Base-by-base conservation (phyloP, 2,329 filamentous ascomycete species). In the Fusarium newnesense region DNA sequence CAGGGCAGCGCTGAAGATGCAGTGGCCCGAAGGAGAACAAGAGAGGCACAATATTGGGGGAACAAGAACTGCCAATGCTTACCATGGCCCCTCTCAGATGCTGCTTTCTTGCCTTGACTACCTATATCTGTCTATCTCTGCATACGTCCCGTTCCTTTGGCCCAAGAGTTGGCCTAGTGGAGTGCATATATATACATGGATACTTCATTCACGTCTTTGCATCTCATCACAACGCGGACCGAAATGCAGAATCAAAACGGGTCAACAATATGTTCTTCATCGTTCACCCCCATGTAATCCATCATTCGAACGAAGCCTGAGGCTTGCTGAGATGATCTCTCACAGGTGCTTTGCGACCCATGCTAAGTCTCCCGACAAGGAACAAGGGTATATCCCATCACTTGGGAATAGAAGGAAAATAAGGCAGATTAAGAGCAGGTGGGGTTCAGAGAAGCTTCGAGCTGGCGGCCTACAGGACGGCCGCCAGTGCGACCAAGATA, bases 111-210 rank as follows among this genome's bases (percentile, higher is more conserved):
- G 57, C 43, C 57, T 67, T 60, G 46, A 62, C 56, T 44, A 40
- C 58, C 56, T 44, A 40, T 60, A 36, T 73, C 30, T 64, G 64
- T 69, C 36, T 58, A n/a, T 59, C 57, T 73, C 60, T 71, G 46
- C 71, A 74, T 56, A 56, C 47, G 54, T 74, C 63, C 67, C 52
- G 53, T 69, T 64, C 53, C 70, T 72, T 62, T 73, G 73, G 65
- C 76, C 76, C 67, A 76, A 75, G 69, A 72, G 47, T 56, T 58
- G 72, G 26, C 75, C 76, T 19, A 50, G 65, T 77, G 76, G 74
- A 65, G 75, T 28, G 32, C 56, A 58, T 28, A n/a, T 26, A 50
- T n/a, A 50, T n/a, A n/a, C 50, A 40, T 54, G 34, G 32, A 28
- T 50, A 37, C 49, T n/a, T 40, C 34, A 50, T 72, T 72, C 72